Evolutionary conservation across 257 asterid genomes (phyloP).

Genomic region (Nicotiana obtusifolia): DNA sequence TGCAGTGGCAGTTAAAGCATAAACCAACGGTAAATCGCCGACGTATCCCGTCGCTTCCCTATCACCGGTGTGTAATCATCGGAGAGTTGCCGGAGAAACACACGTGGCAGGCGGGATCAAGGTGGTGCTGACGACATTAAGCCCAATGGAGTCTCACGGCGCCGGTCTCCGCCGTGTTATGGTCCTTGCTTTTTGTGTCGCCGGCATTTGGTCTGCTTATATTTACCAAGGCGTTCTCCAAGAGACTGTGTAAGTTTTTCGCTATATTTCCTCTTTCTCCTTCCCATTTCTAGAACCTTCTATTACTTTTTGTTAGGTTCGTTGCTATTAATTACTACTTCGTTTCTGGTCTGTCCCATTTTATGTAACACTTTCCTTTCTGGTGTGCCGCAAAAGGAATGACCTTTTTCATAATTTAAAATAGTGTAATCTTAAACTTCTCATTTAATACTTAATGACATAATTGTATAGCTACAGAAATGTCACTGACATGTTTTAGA

Average conservation of each 20-base stretch:
- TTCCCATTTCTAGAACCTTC: slow-evolving; percentile 10
- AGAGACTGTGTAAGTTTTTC: slow-evolving; percentile 56
- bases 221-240: slow-evolving; percentile 95
- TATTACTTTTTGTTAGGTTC: background rate
- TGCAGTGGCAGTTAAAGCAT: background rate
- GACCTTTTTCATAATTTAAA: too few relatives aligned
- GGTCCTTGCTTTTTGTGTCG: slow-evolving; percentile 68
- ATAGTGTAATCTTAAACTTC: too few relatives aligned
- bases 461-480: too few relatives aligned
- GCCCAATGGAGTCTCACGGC: slow-evolving; percentile 55
- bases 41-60: background rate
- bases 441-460: too few relatives aligned
- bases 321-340: background rate
- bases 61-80: background rate
- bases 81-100: slow-evolving; percentile 12
- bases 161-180: slow-evolving; percentile 79
- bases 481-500: too few relatives aligned
- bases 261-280: slow-evolving; percentile 8
- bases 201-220: slow-evolving; percentile 95
- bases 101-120: slow-evolving; percentile 34
- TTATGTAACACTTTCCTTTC: background rate
- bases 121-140: slow-evolving; percentile 28
- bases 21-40: background rate
- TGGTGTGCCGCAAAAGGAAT: too few relatives aligned
- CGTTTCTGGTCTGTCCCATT: background rate